Evolutionary conservation across 148 eudicot species (phyloP).

Genomic region (Rhododendron vialii): DNA sequence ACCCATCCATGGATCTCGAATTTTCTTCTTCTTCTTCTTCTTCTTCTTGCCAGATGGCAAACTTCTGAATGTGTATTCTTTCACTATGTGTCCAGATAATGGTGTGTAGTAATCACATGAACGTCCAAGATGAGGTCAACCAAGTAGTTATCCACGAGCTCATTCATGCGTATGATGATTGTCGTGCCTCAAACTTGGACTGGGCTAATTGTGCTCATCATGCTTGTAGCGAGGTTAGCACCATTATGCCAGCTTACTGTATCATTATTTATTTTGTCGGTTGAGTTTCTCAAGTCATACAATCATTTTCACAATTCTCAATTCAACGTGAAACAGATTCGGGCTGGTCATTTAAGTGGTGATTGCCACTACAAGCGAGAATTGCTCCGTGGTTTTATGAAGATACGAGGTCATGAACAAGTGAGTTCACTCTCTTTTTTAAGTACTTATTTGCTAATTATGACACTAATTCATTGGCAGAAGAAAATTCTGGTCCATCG

Average conservation of each 20-base stretch:
- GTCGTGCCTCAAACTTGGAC: slow-evolving; percentile 79
- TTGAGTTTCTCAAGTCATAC: slow-evolving; percentile 3
- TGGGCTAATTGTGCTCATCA: slow-evolving; percentile 93
- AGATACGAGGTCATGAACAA: slow-evolving; percentile 87
- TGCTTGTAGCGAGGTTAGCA: slow-evolving; percentile 85
- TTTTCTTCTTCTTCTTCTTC: neutral
- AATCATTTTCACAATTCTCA: neutral
- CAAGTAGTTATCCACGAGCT: slow-evolving; percentile 95
- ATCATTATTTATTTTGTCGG: neutral
- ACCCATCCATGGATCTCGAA: neutral
- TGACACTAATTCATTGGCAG: neutral
- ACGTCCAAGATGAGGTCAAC: slow-evolving; percentile 72
- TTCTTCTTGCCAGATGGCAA: neutral
- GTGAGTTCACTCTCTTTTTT: slow-evolving; percentile 30
- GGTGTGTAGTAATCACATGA: slow-evolving; percentile 73
- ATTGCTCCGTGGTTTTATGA: slow-evolving; percentile 72
- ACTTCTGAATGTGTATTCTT: neutral
- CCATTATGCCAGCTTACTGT: neutral
- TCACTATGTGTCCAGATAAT: slow-evolving; percentile 32
- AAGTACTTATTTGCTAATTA: neutral
- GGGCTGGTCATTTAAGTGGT: slow-evolving; percentile 93
- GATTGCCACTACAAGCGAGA: slow-evolving; percentile 92
- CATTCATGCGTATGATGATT: slow-evolving; percentile 93
- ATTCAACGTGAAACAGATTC: slow-evolving; percentile 39
- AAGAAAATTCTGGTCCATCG: neutral